Conservation (phyloP, 495 filamentous ascomycete genomes). For the Neohortaea acidophila region DNA sequence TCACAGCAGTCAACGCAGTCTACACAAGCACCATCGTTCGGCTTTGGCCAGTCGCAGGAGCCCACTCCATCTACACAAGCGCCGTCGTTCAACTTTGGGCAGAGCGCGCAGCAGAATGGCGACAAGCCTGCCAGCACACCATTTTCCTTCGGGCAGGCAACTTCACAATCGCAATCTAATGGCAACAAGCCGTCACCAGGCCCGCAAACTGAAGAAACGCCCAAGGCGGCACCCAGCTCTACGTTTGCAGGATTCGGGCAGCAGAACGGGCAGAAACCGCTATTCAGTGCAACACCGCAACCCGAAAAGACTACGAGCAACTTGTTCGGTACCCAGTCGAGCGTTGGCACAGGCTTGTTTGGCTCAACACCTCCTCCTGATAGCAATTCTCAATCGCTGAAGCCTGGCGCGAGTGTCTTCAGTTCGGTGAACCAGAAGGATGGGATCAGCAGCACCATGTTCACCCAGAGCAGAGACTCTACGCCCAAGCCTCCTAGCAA, state of each 20-base stretch:
- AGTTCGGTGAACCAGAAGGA: neutral
- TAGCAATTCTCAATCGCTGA: neutral
- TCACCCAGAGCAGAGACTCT: neutral
- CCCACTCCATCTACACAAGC: neutral
- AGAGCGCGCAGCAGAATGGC: neutral
- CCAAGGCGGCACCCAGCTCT: neutral
- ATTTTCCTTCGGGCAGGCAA: constrained; percentile 1
- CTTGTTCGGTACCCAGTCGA: neutral
- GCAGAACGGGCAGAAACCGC: neutral
- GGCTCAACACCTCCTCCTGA: constrained; percentile 2
- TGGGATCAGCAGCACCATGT: constrained; percentile 2
- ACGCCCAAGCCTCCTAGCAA: constrained; percentile 1
- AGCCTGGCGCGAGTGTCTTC: neutral
- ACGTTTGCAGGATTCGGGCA: constrained; percentile 2
- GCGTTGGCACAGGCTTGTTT: neutral
- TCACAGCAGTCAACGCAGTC: constrained; percentile 3
- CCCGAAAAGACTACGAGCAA: constrained; percentile 2
- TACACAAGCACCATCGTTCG: neutral
- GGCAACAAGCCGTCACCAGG: constrained; percentile 1
- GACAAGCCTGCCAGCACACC: constrained; percentile 2
- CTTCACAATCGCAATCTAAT: constrained; percentile 1
- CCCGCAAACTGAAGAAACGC: neutral
- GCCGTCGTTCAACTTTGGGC: constrained; percentile 8
- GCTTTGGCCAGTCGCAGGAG: constrained; percentile 4
- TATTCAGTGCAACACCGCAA: constrained; percentile 1